Conservation (phyloP, 1,139 yeast species). For the Protomyces pachydermus region DNA sequence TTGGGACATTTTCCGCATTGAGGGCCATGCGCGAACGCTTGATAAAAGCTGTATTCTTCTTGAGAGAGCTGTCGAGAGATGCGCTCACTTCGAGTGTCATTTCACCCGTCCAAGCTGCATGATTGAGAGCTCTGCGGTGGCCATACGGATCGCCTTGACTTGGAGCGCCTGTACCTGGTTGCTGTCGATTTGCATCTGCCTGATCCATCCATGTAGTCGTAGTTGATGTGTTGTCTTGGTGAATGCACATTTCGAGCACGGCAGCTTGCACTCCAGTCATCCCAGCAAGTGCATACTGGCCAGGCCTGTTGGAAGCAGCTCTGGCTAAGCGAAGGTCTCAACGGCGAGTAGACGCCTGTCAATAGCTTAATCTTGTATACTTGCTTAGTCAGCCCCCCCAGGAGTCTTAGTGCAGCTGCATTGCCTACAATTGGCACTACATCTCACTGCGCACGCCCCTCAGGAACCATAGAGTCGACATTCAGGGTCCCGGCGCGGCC, state of each 20-base stretch:
- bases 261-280: no score
- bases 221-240: no score
- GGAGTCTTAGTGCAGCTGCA: no score
- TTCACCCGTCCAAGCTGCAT: conserved; percentile 11
- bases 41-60: conserved; percentile 77
- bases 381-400: no score
- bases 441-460: no score
- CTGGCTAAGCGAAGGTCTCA: no score
- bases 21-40: conserved; percentile 61
- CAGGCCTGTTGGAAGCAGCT: no score
- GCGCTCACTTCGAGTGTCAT: neutral
- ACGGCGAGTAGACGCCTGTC: no score
- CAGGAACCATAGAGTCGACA: neutral
- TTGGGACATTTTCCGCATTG: conserved; percentile 47
- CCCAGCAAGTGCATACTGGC: no score
- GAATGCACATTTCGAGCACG: no score
- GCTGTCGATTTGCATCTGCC: neutral
- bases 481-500: neutral
- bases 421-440: no score
- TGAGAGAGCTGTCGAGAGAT: conserved; percentile 67
- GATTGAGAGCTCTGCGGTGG: neutral
- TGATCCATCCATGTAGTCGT: neutral
- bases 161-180: neutral
- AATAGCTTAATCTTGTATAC: no score
- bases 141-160: neutral